Evolutionary conservation across 768 basidiomycete species (phyloP).

Genomic region (Suillus plorans): DNA sequence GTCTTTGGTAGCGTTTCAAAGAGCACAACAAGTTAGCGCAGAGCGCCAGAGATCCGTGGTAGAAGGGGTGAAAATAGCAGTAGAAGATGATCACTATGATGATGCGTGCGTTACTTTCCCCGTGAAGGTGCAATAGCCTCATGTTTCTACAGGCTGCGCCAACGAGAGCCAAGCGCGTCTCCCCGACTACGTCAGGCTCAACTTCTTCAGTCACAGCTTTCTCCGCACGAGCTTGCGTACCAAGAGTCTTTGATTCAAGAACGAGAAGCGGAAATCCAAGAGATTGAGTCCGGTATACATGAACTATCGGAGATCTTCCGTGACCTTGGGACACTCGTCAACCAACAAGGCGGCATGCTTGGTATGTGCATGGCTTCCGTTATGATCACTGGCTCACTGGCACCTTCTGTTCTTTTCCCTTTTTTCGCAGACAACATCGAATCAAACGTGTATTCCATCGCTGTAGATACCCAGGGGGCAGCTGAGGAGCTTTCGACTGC

Average conservation of each 20-base stretch:
- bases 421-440: conserved; percentile 83
- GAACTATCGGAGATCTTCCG: conserved; percentile 96
- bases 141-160: conserved; percentile 1
- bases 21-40: conserved; percentile 85
- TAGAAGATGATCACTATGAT: conserved; percentile 56
- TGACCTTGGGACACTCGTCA: conserved; percentile 91
- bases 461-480: conserved; percentile 78
- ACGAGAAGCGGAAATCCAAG: conserved; percentile 90
- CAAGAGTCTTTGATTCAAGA: conserved; percentile 85
- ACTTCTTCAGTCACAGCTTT: conserved; percentile 70
- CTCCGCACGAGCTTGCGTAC: conserved; percentile 90
- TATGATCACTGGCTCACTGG: neutral
- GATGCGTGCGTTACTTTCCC: neutral
- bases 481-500: conserved; percentile 87
- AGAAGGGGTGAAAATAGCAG: conserved; percentile 78
- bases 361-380: conserved; percentile 49
- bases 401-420: neutral
- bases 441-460: conserved; percentile 85
- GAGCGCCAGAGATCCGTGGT: conserved; percentile 90
- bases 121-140: neutral
- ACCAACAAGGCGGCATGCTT: conserved; percentile 92
- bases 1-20: conserved; percentile 89
- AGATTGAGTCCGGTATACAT: conserved; percentile 96
- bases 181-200: conserved; percentile 70
- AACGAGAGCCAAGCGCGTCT: conserved; percentile 40